Conservation (phyloP, 352 stramenopile genomes). For the Lagenidium sp. region DNA sequence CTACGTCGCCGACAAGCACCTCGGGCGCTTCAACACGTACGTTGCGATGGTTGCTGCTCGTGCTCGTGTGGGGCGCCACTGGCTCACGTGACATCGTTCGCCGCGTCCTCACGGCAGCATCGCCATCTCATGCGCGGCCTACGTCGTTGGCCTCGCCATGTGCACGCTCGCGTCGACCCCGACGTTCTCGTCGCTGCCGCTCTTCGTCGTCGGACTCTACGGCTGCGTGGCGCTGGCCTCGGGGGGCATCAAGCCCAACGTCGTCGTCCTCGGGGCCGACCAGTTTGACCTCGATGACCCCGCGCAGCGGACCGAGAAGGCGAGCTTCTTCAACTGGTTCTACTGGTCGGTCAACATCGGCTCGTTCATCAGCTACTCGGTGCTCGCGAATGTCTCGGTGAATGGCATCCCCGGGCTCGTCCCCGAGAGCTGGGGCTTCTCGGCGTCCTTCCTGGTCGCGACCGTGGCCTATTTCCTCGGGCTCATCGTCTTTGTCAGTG, state of each 20-base stretch:
- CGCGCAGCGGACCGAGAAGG: slow-evolving; percentile 60
- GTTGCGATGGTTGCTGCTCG: slow-evolving; percentile 20
- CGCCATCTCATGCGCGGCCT: slow-evolving; percentile 58
- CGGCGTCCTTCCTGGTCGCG: slow-evolving; percentile 83
- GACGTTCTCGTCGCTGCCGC: slow-evolving; percentile 35
- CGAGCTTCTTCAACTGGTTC: slow-evolving; percentile 92
- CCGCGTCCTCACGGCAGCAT: slow-evolving; percentile 33
- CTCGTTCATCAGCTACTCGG: slow-evolving; percentile 85
- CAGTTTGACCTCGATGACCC: slow-evolving; percentile 74
- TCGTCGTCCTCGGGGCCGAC: slow-evolving; percentile 41
- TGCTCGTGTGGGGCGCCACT: not conserved
- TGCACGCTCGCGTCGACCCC: slow-evolving; percentile 62
- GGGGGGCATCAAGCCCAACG: slow-evolving; percentile 35
- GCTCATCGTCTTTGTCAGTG: slow-evolving; percentile 67
- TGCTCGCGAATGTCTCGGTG: slow-evolving; percentile 87
- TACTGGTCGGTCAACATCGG: slow-evolving; percentile 92
- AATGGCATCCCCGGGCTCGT: slow-evolving; percentile 84
- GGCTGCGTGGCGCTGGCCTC: slow-evolving; percentile 41
- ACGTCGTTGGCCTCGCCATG: slow-evolving; percentile 52
- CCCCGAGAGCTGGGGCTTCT: slow-evolving; percentile 80
- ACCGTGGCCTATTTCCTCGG: slow-evolving; percentile 65
- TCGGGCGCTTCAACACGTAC: slow-evolving; percentile 70
- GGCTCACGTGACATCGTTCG: not conserved
- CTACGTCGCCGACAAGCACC: slow-evolving; percentile 76
- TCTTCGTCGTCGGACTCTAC: slow-evolving; percentile 81